phyloP scores from a whole-genome alignment of 495 filamentous ascomycete species.

The Penicillium taxi region DNA sequence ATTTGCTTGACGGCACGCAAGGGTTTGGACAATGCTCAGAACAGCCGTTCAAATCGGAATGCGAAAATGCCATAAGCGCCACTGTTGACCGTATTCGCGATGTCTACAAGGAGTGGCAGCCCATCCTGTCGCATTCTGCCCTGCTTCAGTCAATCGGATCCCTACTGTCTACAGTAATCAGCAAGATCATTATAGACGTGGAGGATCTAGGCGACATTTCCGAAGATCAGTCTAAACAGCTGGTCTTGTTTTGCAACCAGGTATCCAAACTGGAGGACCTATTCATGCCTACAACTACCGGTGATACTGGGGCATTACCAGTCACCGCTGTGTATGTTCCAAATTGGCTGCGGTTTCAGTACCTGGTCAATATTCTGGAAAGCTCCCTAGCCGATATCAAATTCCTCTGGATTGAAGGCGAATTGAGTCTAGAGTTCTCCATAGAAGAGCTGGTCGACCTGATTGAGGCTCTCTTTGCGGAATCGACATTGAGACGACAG shows the following conservation, averaged over 20 bases:
- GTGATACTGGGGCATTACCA: slow-evolving; percentile 40
- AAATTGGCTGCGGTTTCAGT: slow-evolving; percentile 85
- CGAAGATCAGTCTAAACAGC: slow-evolving; percentile 73
- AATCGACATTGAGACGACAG: slow-evolving; percentile 66
- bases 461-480: slow-evolving; percentile 83
- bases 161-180: slow-evolving; percentile 69
- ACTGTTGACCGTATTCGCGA: slow-evolving; percentile 60
- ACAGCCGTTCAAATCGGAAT: slow-evolving; percentile 54
- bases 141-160: slow-evolving; percentile 80
- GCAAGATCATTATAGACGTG: slow-evolving; percentile 74
- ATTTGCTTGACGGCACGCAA: slow-evolving; percentile 72
- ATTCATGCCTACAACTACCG: slow-evolving; percentile 53
- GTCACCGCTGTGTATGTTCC: slow-evolving; percentile 71
- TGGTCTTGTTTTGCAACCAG: slow-evolving; percentile 63
- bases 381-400: slow-evolving; percentile 82
- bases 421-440: slow-evolving; percentile 74
- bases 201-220: slow-evolving; percentile 81
- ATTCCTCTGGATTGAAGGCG: slow-evolving; percentile 80
- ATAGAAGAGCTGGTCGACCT: slow-evolving; percentile 80
- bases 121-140: slow-evolving; percentile 72
- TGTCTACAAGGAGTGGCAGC: slow-evolving; percentile 66
- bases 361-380: slow-evolving; percentile 80
- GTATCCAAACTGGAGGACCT: slow-evolving; percentile 66
- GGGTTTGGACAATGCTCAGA: slow-evolving; percentile 56
- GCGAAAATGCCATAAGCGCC: slow-evolving; percentile 61